Conservation (phyloP, 73 alveolate genomes). For the Paramecium caudatum region DNA sequence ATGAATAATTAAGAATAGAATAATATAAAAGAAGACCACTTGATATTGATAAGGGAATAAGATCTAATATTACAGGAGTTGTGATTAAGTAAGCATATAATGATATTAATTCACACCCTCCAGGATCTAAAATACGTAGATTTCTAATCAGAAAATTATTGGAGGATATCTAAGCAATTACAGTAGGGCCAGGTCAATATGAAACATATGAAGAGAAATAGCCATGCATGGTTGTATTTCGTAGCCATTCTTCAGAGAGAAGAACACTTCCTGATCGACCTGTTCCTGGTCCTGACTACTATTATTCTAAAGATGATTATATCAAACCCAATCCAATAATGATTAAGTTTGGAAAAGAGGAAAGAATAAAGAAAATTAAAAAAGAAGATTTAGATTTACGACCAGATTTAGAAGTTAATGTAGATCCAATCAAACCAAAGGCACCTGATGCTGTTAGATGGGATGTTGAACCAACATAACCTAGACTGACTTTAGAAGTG, state of each 20-base stretch:
- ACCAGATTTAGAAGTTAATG: neutral
- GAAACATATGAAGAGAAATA: constrained; percentile 43
- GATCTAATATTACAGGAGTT: constrained; percentile 36
- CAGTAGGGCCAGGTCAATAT: constrained; percentile 72
- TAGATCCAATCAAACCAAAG: constrained; percentile 8
- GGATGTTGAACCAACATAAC: constrained; percentile 57
- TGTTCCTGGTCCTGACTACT: constrained; percentile 76
- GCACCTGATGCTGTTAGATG: constrained; percentile 62
- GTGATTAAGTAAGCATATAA: constrained; percentile 56
- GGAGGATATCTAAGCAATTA: constrained; percentile 59
- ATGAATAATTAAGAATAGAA: constrained; percentile 18
- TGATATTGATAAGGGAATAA: constrained; percentile 27
- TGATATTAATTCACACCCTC: constrained; percentile 70
- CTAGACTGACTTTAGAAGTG: constrained; percentile 17
- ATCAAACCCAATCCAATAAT: constrained; percentile 44
- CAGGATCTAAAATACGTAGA: constrained; percentile 72
- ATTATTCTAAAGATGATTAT: constrained; percentile 75
- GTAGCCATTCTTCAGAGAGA: constrained; percentile 61
- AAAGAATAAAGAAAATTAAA: constrained; percentile 13
- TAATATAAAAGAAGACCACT: constrained; percentile 52
- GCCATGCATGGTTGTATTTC: constrained; percentile 75
- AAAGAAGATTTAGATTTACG: constrained; percentile 74
- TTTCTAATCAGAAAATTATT: constrained; percentile 47
- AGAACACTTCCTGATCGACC: constrained; percentile 69
- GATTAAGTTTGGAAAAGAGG: constrained; percentile 68